A percentile compares a stretch with the other conserved stretches of the same genome.
Conservation (phyloP, 75 land plant genomes). For the Adiantum capillusveneris region DNA sequence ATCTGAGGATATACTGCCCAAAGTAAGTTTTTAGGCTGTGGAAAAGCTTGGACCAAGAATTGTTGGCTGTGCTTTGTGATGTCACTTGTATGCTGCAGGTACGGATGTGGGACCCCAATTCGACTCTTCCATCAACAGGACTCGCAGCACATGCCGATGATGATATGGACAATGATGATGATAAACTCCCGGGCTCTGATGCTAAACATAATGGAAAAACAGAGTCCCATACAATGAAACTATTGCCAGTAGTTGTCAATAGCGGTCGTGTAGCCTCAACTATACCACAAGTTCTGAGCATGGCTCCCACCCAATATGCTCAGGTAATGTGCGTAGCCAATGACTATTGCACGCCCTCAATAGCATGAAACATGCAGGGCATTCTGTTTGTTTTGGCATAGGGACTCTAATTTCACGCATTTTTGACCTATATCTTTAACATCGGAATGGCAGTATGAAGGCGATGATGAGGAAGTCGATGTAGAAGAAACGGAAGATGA, state of each 20-base stretch:
- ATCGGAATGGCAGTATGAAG: slow-evolving; percentile 27
- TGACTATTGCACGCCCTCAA: neutral
- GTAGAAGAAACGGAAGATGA: slow-evolving; percentile 25
- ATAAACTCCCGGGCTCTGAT: neutral
- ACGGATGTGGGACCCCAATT: slow-evolving; percentile 15
- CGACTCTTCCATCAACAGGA: slow-evolving; percentile 37
- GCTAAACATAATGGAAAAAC: neutral
- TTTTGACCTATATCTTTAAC: neutral
- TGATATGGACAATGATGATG: slow-evolving; percentile 18
- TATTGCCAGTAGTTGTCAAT: neutral
- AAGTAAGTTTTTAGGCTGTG: neutral
- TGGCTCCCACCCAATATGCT: neutral
- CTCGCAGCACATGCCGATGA: slow-evolving; percentile 52
- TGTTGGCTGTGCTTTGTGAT: neutral
- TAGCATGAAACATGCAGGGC: too few relatives aligned
- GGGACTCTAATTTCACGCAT: too few relatives aligned
- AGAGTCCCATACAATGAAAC: neutral
- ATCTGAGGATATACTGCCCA: neutral
- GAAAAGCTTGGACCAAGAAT: too few relatives aligned
- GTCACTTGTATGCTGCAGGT: slow-evolving; percentile 13
- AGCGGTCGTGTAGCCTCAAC: neutral
- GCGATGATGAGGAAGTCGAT: slow-evolving; percentile 45
- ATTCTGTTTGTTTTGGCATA: too few relatives aligned
- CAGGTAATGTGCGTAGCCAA: slow-evolving; percentile 6
- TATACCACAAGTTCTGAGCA: neutral